A percentile compares a stretch with the other conserved stretches of the same genome.
These are phyloP conservation scores for Chloromonas sp. DNA, from an alignment of 163 green algal species.

Conservation along the genomic window DNA sequence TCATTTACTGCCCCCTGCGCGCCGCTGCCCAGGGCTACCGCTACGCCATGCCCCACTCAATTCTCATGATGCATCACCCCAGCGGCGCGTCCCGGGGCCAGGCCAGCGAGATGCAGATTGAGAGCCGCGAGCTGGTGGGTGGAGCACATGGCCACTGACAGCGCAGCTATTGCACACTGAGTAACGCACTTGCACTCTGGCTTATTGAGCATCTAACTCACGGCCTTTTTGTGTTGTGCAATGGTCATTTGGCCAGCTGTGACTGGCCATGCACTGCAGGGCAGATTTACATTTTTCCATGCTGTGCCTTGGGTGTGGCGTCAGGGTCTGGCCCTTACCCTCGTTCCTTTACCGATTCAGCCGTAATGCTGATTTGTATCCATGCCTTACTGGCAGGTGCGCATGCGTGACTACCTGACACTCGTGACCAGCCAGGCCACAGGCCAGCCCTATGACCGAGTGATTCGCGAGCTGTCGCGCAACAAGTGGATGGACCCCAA, in stretches of 20 bases:
- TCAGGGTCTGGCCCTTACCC: too few species aligned
- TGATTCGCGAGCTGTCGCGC: conserved; percentile 49
- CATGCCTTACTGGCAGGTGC: conserved; percentile 27
- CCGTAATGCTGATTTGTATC: too few species aligned
- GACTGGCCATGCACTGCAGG: too few species aligned
- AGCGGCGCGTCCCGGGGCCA: conserved; percentile 82
- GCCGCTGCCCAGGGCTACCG: conserved; percentile 72
- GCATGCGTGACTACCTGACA: conserved; percentile 85
- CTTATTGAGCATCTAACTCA: too few species aligned
- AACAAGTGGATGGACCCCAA: conserved; percentile 64
- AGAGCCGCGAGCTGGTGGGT: conserved; percentile 84
- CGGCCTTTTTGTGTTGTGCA: too few species aligned
- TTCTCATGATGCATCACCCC: conserved; percentile 96
- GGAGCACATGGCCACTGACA: background rate
- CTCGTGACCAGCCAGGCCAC: conserved; percentile 34
- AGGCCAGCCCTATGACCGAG: conserved; percentile 31
- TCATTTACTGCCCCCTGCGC: too few species aligned
- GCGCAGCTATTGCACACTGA: too few species aligned
- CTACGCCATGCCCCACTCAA: conserved; percentile 85
- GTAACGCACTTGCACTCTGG: too few species aligned
- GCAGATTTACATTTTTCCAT: too few species aligned
- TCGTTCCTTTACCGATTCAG: too few species aligned
- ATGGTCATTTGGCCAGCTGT: too few species aligned
- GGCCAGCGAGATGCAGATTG: conserved; percentile 93
- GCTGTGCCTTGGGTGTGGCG: background rate